Evolutionary conservation across 2,329 filamentous ascomycete genomes (phyloP).

Genomic region (Fusarium camptoceras): DNA sequence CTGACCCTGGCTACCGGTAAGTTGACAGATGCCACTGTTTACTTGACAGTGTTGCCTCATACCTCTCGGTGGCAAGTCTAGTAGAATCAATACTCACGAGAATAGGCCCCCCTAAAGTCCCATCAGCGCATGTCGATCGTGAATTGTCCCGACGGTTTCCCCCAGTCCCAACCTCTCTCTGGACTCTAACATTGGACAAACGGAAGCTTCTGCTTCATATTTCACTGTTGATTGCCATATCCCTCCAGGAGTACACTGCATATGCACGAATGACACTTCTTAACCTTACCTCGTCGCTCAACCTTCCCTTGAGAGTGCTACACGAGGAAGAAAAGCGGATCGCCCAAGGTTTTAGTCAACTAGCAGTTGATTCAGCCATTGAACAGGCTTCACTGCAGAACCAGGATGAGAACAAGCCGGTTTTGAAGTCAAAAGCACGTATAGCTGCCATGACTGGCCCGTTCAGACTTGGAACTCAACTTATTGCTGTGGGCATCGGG

Average conservation of each 20-base stretch:
- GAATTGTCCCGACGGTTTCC: slow-evolving; percentile 64
- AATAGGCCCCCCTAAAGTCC: slow-evolving; percentile 55
- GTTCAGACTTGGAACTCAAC: slow-evolving; percentile 77
- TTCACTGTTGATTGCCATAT: slow-evolving; percentile 77
- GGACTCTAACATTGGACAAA: slow-evolving; percentile 69
- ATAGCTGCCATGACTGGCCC: slow-evolving; percentile 52
- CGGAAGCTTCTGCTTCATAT: slow-evolving; percentile 77
- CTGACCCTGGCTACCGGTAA: slow-evolving; percentile 54
- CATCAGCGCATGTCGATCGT: slow-evolving; percentile 59
- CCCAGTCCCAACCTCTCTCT: slow-evolving; percentile 70
- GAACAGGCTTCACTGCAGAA: slow-evolving; percentile 50
- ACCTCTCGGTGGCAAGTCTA: not conserved
- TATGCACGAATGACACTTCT: slow-evolving; percentile 79
- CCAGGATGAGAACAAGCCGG: slow-evolving; percentile 70
- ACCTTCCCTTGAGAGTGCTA: slow-evolving; percentile 73
- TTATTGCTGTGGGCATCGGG: slow-evolving; percentile 83
- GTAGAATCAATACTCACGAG: slow-evolving; percentile 11
- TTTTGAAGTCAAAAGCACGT: slow-evolving; percentile 78
- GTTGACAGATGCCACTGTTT: slow-evolving; percentile 6
- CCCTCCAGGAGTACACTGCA: slow-evolving; percentile 80
- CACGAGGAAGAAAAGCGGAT: slow-evolving; percentile 80
- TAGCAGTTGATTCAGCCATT: slow-evolving; percentile 65
- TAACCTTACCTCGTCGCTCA: slow-evolving; percentile 75
- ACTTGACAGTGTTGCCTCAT: not conserved
- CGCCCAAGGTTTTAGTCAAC: slow-evolving; percentile 78